phyloP scores from a whole-genome alignment of 2,329 filamentous ascomycete genomes.

The Colletotrichum falcatum region DNA sequence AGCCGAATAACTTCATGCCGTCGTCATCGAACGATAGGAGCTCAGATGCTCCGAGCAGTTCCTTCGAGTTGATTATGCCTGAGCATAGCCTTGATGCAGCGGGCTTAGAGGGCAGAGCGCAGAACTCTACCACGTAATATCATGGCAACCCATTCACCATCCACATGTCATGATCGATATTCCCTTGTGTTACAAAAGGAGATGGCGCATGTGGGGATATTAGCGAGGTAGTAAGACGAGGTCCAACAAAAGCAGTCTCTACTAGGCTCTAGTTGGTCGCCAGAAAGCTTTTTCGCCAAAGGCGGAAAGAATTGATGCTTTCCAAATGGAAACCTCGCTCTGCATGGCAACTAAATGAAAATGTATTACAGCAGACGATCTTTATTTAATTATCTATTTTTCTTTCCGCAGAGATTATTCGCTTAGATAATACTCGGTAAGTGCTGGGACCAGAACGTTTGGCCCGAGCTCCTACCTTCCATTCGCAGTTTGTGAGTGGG shows the following conservation, averaged over 20 bases:
- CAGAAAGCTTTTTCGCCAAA: neutral
- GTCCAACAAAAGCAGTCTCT: neutral
- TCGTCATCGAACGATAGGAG: neutral
- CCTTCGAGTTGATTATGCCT: neutral
- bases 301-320: neutral
- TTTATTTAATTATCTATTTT: neutral
- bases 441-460: slow-evolving; percentile 42
- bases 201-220: neutral
- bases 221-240: neutral
- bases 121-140: neutral
- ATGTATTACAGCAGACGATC: neutral
- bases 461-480: slow-evolving; percentile 41
- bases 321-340: neutral
- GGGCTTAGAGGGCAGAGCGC: neutral
- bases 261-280: neutral
- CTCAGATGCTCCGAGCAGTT: neutral
- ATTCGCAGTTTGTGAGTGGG: slow-evolving; percentile 25
- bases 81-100: neutral
- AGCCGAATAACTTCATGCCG: neutral
- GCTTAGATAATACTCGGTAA: slow-evolving; percentile 26
- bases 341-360: neutral
- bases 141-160: neutral
- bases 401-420: neutral
- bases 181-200: too few relatives aligned
- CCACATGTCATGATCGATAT: too few relatives aligned